Conservation (phyloP, 345 rosid species). For the Trapa incisa region DNA sequence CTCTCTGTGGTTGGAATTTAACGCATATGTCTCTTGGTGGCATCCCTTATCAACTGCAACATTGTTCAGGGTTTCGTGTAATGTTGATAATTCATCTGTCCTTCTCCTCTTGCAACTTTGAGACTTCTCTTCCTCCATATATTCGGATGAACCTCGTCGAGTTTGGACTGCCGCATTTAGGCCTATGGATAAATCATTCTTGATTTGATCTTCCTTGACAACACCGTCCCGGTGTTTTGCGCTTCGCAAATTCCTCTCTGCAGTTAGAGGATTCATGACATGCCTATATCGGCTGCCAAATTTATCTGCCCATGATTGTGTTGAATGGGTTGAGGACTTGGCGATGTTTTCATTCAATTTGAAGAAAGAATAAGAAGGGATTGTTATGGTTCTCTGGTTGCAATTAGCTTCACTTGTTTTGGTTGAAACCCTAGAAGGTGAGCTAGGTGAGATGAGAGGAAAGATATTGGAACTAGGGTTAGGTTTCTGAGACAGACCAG, state of each 20-base stretch:
- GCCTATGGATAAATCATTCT: slow-evolving; percentile 42
- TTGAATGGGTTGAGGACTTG: slow-evolving; percentile 17
- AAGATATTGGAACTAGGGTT: slow-evolving; percentile 39
- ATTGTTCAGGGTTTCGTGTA: slow-evolving; percentile 33
- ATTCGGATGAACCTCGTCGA: slow-evolving; percentile 16
- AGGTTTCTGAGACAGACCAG: slow-evolving; percentile 35
- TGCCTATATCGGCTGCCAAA: slow-evolving; percentile 13
- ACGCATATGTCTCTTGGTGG: slow-evolving; percentile 25
- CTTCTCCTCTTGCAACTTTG: slow-evolving; percentile 41
- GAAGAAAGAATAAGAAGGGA: slow-evolving; percentile 26
- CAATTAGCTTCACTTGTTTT: slow-evolving; percentile 16
- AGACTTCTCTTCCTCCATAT: slow-evolving; percentile 29
- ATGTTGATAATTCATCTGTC: slow-evolving; percentile 19
- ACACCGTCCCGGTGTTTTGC: slow-evolving; percentile 16
- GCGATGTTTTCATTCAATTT: slow-evolving; percentile 21
- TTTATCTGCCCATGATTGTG: slow-evolving; percentile 19
- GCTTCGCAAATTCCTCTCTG: slow-evolving; percentile 24
- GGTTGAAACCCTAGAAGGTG: slow-evolving; percentile 39
- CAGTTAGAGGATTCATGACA: slow-evolving; percentile 17
- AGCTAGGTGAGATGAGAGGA: slow-evolving; percentile 17
- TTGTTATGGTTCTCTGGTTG: slow-evolving; percentile 8
- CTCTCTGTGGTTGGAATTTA: slow-evolving; percentile 29
- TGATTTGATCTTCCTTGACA: slow-evolving; percentile 25
- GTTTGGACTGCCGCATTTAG: slow-evolving; percentile 48
- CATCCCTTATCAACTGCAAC: slow-evolving; percentile 22